Conservation (phyloP, 2,329 filamentous ascomycete genomes). For the Fusarium pilosicola region DNA sequence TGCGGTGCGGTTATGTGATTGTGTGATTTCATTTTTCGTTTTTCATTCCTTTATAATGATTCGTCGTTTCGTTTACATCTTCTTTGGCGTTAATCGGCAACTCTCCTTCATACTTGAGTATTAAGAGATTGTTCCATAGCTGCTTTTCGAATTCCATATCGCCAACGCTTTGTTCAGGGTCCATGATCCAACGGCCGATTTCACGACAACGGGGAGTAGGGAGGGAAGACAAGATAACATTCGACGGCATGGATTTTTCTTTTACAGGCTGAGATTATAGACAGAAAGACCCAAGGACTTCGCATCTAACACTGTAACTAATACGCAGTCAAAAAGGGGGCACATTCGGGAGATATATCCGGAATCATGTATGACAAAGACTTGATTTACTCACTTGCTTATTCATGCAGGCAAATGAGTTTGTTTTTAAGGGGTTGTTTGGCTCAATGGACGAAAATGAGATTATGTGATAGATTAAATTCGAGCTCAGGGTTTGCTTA, state of each 20-base stretch:
- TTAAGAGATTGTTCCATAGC: constrained; percentile 35
- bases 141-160: constrained; percentile 24
- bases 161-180: constrained; percentile 41
- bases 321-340: constrained; percentile 50
- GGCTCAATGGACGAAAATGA: constrained; percentile 31
- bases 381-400: constrained; percentile 42
- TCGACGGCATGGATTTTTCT: constrained; percentile 45
- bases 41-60: not conserved
- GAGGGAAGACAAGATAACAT: constrained; percentile 42
- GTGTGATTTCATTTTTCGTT: constrained; percentile 8
- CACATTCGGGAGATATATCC: constrained; percentile 46
- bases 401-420: constrained; percentile 32
- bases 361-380: constrained; percentile 49
- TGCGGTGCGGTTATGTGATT: constrained; percentile 20
- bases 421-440: constrained; percentile 32
- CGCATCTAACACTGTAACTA: constrained; percentile 50
- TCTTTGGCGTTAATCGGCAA: constrained; percentile 38
- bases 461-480: constrained; percentile 39
- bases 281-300: constrained; percentile 47
- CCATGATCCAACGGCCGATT: constrained; percentile 38
- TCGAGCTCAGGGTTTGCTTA: constrained; percentile 24
- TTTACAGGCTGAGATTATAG: constrained; percentile 50
- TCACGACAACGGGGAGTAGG: constrained; percentile 37
- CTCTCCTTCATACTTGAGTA: constrained; percentile 20
- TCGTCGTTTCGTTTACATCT: constrained; percentile 25